These are phyloP conservation scores for Hagleromyces aurorensis DNA, from an alignment of 805 yeast genomes.

Conservation along the genomic window DNA sequence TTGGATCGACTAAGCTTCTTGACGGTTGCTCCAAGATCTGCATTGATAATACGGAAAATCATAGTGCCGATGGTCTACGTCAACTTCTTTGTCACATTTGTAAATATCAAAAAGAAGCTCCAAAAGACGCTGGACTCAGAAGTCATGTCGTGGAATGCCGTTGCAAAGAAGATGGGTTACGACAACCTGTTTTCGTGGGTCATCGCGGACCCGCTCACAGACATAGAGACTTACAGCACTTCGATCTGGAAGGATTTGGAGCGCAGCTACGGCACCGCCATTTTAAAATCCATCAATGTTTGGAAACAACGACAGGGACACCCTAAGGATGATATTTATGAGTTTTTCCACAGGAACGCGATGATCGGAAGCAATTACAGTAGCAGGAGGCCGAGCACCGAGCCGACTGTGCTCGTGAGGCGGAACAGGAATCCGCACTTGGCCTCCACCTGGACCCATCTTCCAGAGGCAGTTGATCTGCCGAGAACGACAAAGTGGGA, in stretches of 20 bases:
- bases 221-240: slow-evolving; percentile 7
- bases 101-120: slow-evolving; percentile 10
- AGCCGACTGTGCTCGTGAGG: slow-evolving; percentile 1
- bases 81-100: slow-evolving; percentile 15
- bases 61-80: slow-evolving; percentile 16
- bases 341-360: slow-evolving; percentile 9
- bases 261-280: slow-evolving; percentile 13
- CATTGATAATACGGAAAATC: slow-evolving; percentile 71
- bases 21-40: slow-evolving; percentile 77
- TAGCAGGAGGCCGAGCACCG: slow-evolving; percentile 5
- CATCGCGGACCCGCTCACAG: slow-evolving; percentile 12
- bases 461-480: slow-evolving; percentile 10
- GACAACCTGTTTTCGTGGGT: slow-evolving; percentile 10
- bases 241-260: slow-evolving; percentile 14
- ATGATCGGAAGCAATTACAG: slow-evolving; percentile 2
- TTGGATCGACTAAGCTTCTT: slow-evolving; percentile 39
- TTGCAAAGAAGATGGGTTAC: slow-evolving; percentile 13
- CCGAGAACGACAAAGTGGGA: slow-evolving; percentile 11
- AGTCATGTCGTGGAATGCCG: slow-evolving; percentile 13
- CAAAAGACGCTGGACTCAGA: slow-evolving; percentile 9
- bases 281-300: slow-evolving; percentile 11
- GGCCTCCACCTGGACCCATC: no score
- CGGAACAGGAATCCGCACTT: no score
- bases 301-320: slow-evolving; percentile 22
- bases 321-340: slow-evolving; percentile 12